Evolutionary conservation across 345 rosid species (phyloP).

Genomic region (Anacardium occidentale): DNA sequence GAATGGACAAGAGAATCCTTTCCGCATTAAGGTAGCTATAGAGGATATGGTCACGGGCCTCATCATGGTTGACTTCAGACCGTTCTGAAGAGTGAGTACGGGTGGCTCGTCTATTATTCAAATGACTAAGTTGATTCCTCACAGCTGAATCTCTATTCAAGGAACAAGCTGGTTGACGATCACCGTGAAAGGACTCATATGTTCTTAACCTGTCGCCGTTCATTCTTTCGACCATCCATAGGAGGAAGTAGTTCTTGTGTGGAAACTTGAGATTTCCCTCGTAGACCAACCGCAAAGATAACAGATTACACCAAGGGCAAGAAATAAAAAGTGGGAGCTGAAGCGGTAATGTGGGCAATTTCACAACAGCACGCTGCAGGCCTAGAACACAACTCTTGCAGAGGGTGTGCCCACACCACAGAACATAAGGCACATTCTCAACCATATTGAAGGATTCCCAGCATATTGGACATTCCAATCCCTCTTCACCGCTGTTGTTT

Average conservation of each 20-base stretch:
- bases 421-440: slow-evolving; percentile 64
- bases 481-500: slow-evolving; percentile 38
- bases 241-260: slow-evolving; percentile 60
- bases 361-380: slow-evolving; percentile 51
- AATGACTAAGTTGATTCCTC: slow-evolving; percentile 24
- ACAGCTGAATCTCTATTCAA: slow-evolving; percentile 22
- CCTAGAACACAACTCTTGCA: slow-evolving; percentile 64
- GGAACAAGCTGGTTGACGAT: slow-evolving; percentile 32
- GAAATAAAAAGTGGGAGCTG: slow-evolving; percentile 55
- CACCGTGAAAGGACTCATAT: slow-evolving; percentile 22
- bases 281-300: slow-evolving; percentile 56
- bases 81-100: slow-evolving; percentile 23
- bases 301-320: slow-evolving; percentile 69
- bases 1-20: slow-evolving; percentile 42
- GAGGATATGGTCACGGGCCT: slow-evolving; percentile 11
- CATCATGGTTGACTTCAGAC: slow-evolving; percentile 19
- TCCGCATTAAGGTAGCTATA: slow-evolving; percentile 31
- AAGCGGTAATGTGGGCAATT: slow-evolving; percentile 41
- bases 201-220: slow-evolving; percentile 48
- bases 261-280: slow-evolving; percentile 57
- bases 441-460: slow-evolving; percentile 71
- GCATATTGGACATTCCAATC: slow-evolving; percentile 67
- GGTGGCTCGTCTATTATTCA: slow-evolving; percentile 25
- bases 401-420: slow-evolving; percentile 77
- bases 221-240: slow-evolving; percentile 73